Evolutionary conservation across 2,329 filamentous ascomycete species (phyloP).

Genomic region (Orbilia brochopaga): DNA sequence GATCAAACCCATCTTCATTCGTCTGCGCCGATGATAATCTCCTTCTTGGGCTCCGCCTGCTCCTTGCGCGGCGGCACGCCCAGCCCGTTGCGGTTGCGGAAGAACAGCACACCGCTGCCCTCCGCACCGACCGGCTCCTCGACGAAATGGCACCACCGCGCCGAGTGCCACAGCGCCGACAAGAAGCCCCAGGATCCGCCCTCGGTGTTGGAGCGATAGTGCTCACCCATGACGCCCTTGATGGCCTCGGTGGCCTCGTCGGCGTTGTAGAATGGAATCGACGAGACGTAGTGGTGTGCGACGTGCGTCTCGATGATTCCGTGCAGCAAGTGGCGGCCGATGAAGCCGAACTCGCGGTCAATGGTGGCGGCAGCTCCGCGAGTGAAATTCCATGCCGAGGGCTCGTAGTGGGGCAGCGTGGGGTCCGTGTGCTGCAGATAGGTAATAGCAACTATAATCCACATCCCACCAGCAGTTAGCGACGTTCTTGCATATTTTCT

Average conservation of each 20-base stretch:
- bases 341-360: conserved; percentile 95
- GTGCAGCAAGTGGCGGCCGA: conserved; percentile 87
- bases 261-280: conserved; percentile 95
- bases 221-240: conserved; percentile 89
- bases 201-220: conserved; percentile 84
- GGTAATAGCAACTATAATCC: conserved; percentile 77
- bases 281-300: conserved; percentile 95
- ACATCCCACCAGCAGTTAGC: conserved; percentile 5
- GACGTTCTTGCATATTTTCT: conserved; percentile 14
- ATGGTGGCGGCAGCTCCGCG: conserved; percentile 94
- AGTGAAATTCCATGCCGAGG: conserved; percentile 86
- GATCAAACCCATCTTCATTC: not conserved
- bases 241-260: conserved; percentile 94
- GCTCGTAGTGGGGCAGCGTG: conserved; percentile 87
- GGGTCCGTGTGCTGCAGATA: conserved; percentile 98
- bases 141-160: conserved; percentile 94
- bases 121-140: conserved; percentile 83
- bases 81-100: conserved; percentile 88
- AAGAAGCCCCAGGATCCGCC: conserved; percentile 84
- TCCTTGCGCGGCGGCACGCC: conserved; percentile 64
- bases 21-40: conserved; percentile 47
- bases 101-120: conserved; percentile 86
- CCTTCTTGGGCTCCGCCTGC: conserved; percentile 42
- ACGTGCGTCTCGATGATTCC: conserved; percentile 98
- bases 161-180: conserved; percentile 77